A percentile compares a stretch with the other conserved stretches of the same genome.
These are phyloP conservation scores for Exophiala oligosperma DNA, from an alignment of 2,329 filamentous ascomycete genomes.

Conservation along the genomic window DNA sequence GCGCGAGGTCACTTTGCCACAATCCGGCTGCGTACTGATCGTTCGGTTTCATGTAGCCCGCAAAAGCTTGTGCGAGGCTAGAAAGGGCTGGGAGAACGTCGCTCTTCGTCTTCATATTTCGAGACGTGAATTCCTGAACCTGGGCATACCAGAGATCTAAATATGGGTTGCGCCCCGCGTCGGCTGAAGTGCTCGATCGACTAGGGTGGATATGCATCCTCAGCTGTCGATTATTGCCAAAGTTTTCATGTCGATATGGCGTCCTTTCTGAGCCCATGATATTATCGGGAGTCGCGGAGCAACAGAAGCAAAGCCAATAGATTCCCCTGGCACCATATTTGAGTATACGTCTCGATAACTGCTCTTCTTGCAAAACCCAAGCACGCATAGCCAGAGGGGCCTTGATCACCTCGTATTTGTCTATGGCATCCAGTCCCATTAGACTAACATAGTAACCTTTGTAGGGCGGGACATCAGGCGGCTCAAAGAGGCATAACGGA, in stretches of 20 bases:
- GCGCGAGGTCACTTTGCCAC: not conserved
- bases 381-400: slow-evolving; percentile 7
- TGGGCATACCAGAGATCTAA: not conserved
- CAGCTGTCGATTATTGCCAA: not conserved
- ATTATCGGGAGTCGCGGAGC: not conserved
- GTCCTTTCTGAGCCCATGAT: not conserved
- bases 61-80: not conserved
- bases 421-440: not conserved
- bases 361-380: slow-evolving; percentile 17
- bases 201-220: not conserved
- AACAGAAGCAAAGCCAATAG: slow-evolving; percentile 13
- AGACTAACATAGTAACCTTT: not conserved
- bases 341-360: slow-evolving; percentile 13
- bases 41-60: not conserved
- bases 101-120: not conserved
- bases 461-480: not conserved
- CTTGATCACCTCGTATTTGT: not conserved
- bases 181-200: not conserved
- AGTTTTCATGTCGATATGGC: not conserved
- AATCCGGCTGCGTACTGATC: not conserved
- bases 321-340: slow-evolving; percentile 13
- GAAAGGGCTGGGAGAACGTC: slow-evolving; percentile 1
- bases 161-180: not conserved
- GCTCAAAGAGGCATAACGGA: not conserved
- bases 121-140: slow-evolving; percentile 1